Evolutionary conservation across 768 basidiomycete genomes (phyloP), one percentile per base, ranked within the genome.

Genomic region (Pisolithus albus): DNA sequence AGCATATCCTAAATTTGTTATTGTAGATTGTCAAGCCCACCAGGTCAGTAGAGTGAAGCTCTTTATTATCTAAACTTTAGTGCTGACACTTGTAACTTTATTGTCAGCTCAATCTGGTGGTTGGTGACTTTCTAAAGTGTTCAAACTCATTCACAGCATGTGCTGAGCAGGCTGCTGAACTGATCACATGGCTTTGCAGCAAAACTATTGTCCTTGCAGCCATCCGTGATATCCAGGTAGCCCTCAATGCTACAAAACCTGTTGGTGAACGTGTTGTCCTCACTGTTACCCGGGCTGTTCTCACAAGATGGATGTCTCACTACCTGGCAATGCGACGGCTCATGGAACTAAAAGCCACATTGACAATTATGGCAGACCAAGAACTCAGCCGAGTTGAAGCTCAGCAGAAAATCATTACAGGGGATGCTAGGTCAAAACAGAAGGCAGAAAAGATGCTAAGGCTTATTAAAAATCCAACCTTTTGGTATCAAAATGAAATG

Each of bases 131-230:
- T 70, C 74, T 54, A 65, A 66, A 42, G 51, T 46, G 0, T 62
- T 15, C 38, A 61, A n/a, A 21, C 18, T 24, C 42, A 26, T 18
- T n/a, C 37, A 51, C 13, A 26, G 26, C 7, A 51, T 69, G 15
- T 46, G 62, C n/a, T 18, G 46, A 0, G 61, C 57, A 52, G 53
- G 64, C 0, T 52, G 63, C 2, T 7, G 61, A 73, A 1, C 60
- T 74, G 0, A 75, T 74, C 24, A 65, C 61, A 24, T 75, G 72
- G 71, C 48, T 74, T 4, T 37, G 56, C 2, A 68, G 67, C 53
- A 71, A 73, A 38, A 72, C 68, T 8, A 30, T 42, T 7, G 47
- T 72, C 2, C 61, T 74, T 7, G 70, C 56, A 0, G 37, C 70
- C 0, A 54, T 70, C n/a, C 32, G 51, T 4, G 53, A 69, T 1